Evolutionary conservation across 1,284 basidiomycete genomes (phyloP).

Genomic region (Pseudozyma sp.): DNA sequence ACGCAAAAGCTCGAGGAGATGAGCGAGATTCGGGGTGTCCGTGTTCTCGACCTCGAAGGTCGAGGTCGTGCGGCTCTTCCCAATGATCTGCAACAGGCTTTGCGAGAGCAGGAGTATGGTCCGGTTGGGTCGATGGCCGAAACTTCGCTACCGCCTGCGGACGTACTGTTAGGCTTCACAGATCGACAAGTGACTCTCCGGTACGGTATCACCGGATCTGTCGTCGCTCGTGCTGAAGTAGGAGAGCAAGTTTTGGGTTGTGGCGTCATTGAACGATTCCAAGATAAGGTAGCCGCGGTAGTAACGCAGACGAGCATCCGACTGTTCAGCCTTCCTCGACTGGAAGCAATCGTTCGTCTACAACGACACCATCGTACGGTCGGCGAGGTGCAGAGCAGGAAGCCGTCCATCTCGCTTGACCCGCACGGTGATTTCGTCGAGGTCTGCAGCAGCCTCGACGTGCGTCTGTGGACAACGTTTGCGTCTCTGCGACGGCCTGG

Average conservation of each 20-base stretch:
- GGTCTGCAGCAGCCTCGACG: conserved; percentile 57
- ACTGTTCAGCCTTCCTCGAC: conserved; percentile 52
- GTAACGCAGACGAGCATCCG: conserved; percentile 54
- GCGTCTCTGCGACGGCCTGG: conserved; percentile 53
- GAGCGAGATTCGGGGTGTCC: conserved; percentile 12
- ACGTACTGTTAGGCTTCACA: conserved; percentile 40
- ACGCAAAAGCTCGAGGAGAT: conserved; percentile 50
- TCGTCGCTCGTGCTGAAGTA: conserved; percentile 46
- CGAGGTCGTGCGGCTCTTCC: conserved; percentile 37
- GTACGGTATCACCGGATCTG: conserved; percentile 54
- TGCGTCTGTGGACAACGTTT: conserved; percentile 62
- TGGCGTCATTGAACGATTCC: conserved; percentile 45
- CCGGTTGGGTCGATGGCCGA: conserved; percentile 10
- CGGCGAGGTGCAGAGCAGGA: conserved; percentile 36
- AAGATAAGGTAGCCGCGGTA: conserved; percentile 49
- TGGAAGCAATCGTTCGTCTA: conserved; percentile 53
- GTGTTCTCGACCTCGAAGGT: conserved; percentile 56
- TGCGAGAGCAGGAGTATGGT: conserved; percentile 49
- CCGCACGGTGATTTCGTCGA: conserved; percentile 61
- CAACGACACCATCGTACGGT: conserved; percentile 57
- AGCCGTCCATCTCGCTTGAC: conserved; percentile 44
- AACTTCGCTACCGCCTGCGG: conserved; percentile 23
- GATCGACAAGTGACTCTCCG: conserved; percentile 31
- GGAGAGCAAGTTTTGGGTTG: conserved; percentile 53
- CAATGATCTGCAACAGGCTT: conserved; percentile 46